Evolutionary conservation across 2,329 filamentous ascomycete genomes (phyloP).

Genomic region (Fusarium siculi): DNA sequence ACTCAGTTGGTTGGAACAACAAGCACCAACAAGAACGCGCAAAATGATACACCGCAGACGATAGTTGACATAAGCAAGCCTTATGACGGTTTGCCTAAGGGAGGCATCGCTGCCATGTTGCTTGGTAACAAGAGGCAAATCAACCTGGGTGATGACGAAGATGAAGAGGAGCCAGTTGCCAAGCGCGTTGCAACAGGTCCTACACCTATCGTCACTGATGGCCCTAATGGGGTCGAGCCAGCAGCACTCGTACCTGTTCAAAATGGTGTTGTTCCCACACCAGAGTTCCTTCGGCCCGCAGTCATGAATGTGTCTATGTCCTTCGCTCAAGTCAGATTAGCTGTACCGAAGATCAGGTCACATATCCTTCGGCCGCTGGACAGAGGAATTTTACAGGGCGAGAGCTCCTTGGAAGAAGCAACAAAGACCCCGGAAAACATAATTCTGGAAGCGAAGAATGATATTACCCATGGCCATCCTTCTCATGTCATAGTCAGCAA

Average conservation of each 20-base stretch:
- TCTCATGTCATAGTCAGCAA: constrained; percentile 85
- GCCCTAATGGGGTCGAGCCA: constrained; percentile 80
- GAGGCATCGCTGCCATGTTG: constrained; percentile 85
- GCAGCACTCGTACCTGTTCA: constrained; percentile 71
- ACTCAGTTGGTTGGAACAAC: constrained; percentile 85
- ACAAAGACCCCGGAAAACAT: constrained; percentile 74
- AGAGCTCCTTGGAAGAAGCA: constrained; percentile 68
- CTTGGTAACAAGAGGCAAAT: constrained; percentile 94
- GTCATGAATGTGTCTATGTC: constrained; percentile 84
- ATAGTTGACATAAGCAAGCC: constrained; percentile 92
- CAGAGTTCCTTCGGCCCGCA: constrained; percentile 88
- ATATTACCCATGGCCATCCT: constrained; percentile 80
- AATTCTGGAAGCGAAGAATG: constrained; percentile 90
- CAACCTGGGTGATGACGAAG: constrained; percentile 77
- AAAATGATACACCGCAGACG: constrained; percentile 80
- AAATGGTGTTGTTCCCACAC: constrained; percentile 73
- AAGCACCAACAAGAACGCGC: constrained; percentile 67
- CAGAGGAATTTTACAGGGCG: constrained; percentile 65
- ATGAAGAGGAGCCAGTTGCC: constrained; percentile 69
- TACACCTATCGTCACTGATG: constrained; percentile 79
- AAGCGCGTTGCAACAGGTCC: constrained; percentile 73
- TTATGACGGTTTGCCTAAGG: constrained; percentile 90
- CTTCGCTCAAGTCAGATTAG: constrained; percentile 84
- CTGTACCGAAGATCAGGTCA: constrained; percentile 85
- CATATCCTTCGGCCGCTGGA: constrained; percentile 87